Evolutionary conservation across 1,284 basidiomycete species (phyloP).

Genomic region (Ganoderma lucidum): DNA sequence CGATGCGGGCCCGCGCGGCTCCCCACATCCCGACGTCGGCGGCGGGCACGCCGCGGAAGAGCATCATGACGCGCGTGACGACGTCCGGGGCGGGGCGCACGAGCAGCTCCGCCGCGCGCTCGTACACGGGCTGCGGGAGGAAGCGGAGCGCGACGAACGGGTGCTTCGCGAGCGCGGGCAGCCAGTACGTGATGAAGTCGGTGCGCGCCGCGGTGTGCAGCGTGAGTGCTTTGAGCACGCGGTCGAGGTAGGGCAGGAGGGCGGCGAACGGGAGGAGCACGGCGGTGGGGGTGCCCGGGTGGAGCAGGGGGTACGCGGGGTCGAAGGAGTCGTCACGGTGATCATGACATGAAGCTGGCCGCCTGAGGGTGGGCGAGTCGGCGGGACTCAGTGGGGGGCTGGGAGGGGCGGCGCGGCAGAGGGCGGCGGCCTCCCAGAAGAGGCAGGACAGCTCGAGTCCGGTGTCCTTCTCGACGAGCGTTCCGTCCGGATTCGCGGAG

Average conservation of each 20-base stretch:
- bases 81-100: slow-evolving; percentile 51
- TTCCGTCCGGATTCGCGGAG: slow-evolving; percentile 11
- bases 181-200: slow-evolving; percentile 42
- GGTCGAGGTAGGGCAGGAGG: slow-evolving; percentile 47
- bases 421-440: slow-evolving; percentile 44
- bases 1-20: slow-evolving; percentile 28
- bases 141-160: slow-evolving; percentile 53
- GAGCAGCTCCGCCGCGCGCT: slow-evolving; percentile 46
- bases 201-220: slow-evolving; percentile 52
- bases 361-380: too few species aligned
- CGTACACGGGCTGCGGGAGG: slow-evolving; percentile 51
- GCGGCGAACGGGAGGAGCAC: slow-evolving; percentile 41
- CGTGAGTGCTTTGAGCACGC: slow-evolving; percentile 41
- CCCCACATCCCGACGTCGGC: slow-evolving; percentile 39
- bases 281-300: slow-evolving; percentile 14
- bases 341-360: too few species aligned
- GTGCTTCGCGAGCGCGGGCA: slow-evolving; percentile 44
- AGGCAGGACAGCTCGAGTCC: slow-evolving; percentile 24
- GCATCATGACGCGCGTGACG: slow-evolving; percentile 54
- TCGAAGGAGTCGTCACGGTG: slow-evolving; percentile 19
- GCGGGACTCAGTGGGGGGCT: slow-evolving; percentile 7
- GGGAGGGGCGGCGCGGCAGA: not conserved
- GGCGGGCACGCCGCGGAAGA: slow-evolving; percentile 48
- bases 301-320: slow-evolving; percentile 5
- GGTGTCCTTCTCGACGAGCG: slow-evolving; percentile 7